Evolutionary conservation across 345 rosid species (phyloP).

Genomic region (Pistacia integerrima): DNA sequence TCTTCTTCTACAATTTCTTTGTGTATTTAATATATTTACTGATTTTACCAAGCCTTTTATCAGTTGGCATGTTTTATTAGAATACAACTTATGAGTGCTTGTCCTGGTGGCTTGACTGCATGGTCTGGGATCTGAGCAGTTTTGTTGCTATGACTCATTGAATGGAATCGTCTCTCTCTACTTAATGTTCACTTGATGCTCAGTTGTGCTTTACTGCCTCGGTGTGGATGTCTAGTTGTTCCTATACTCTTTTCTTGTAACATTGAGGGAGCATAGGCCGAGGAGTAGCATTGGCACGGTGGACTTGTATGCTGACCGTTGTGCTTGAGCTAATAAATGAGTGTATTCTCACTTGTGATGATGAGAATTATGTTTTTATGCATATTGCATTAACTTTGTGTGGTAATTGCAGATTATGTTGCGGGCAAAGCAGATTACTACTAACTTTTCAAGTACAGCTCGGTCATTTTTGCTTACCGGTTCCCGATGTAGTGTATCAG

Average conservation of each 20-base stretch:
- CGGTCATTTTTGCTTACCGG: constrained; percentile 69
- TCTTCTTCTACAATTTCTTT: background rate
- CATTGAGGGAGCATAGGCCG: background rate
- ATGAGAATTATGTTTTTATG: background rate
- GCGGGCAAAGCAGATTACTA: constrained; percentile 65
- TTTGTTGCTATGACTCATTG: background rate
- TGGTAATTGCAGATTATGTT: constrained; percentile 55
- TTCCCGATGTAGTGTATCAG: constrained; percentile 58
- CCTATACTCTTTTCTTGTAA: background rate
- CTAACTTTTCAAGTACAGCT: constrained; percentile 72
- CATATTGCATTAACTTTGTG: background rate
- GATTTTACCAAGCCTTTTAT: background rate
- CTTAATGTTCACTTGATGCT: background rate
- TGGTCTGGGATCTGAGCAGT: background rate
- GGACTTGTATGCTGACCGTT: background rate
- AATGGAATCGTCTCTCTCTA: background rate
- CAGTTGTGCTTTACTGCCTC: background rate
- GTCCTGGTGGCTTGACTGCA: background rate
- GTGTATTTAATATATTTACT: background rate
- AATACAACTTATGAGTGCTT: background rate
- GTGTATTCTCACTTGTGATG: background rate
- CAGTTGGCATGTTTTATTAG: background rate
- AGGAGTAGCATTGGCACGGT: background rate
- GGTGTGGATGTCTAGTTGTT: background rate
- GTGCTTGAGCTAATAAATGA: background rate